Evolutionary conservation across 306 rosid genomes (phyloP).

Genomic region (Rosa lucieae): DNA sequence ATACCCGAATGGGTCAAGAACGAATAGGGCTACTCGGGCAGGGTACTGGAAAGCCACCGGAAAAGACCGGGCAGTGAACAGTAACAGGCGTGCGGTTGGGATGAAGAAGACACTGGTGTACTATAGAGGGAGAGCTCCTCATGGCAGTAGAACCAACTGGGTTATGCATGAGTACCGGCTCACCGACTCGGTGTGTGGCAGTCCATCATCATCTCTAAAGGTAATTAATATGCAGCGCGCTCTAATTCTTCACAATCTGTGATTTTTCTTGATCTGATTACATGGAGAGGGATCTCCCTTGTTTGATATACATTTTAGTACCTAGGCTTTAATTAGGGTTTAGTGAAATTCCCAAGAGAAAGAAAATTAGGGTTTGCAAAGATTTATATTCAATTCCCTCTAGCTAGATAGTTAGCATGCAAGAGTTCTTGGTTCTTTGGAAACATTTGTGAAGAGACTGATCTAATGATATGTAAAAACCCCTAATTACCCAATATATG

Average conservation of each 20-base stretch:
- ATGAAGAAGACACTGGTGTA: slow-evolving; percentile 96
- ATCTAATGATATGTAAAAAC: not conserved
- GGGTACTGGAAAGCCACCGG: slow-evolving; percentile 99
- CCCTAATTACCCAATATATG: not conserved
- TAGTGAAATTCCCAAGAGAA: not conserved
- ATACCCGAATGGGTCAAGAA: slow-evolving; percentile 99
- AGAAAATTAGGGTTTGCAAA: not conserved
- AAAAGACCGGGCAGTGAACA: slow-evolving; percentile 73
- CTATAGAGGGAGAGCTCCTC: slow-evolving; percentile 92
- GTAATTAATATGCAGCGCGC: slow-evolving; percentile 29
- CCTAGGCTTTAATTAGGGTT: not conserved
- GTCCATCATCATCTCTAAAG: slow-evolving; percentile 64
- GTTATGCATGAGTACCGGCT: slow-evolving; percentile 97
- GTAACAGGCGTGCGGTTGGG: slow-evolving; percentile 62
- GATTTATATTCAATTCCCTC: not conserved
- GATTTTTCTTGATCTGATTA: not conserved
- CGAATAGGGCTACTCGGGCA: slow-evolving; percentile 80
- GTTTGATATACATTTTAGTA: not conserved
- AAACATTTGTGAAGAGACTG: not conserved
- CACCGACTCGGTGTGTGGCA: slow-evolving; percentile 42
- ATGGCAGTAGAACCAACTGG: slow-evolving; percentile 91
- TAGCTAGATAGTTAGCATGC: not conserved
- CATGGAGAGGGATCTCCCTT: not conserved
- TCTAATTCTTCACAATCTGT: not conserved
- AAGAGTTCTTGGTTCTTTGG: not conserved